These are phyloP conservation scores for Myriosclerotinia duriaeana DNA, from an alignment of 2,329 filamentous ascomycete genomes.

Conservation along the genomic window DNA sequence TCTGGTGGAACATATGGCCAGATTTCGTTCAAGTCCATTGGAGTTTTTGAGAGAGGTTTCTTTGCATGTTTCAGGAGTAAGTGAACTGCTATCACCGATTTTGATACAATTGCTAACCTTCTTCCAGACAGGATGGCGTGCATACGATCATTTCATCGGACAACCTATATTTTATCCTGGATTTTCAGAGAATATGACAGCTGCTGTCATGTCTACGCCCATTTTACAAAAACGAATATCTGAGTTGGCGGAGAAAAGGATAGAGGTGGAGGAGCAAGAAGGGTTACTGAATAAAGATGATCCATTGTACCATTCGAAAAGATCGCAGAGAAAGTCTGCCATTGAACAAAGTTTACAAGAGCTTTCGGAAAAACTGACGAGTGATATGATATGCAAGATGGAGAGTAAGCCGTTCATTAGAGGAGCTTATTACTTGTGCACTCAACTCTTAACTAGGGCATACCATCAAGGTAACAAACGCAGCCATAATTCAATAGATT, in stretches of 20 bases:
- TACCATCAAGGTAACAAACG: constrained; percentile 76
- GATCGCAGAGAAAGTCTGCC: constrained; percentile 56
- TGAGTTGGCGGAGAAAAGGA: constrained; percentile 71
- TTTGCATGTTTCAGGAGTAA: constrained; percentile 76
- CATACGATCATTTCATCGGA: constrained; percentile 86
- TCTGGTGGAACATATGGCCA: constrained; percentile 78
- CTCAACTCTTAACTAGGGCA: constrained; percentile 84
- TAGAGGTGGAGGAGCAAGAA: constrained; percentile 74
- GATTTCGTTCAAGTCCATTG: constrained; percentile 71
- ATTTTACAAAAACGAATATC: constrained; percentile 73
- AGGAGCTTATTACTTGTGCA: constrained; percentile 83
- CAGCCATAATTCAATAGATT: neutral
- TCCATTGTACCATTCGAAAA: constrained; percentile 53
- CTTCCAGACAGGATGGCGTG: constrained; percentile 75
- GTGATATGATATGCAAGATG: constrained; percentile 99
- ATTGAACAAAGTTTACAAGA: constrained; percentile 74
- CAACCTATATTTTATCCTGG: constrained; percentile 92
- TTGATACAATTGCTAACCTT: constrained; percentile 14
- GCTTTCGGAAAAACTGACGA: constrained; percentile 81
- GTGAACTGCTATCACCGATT: constrained; percentile 10
- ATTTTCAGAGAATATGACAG: constrained; percentile 88
- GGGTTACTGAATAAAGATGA: constrained; percentile 62
- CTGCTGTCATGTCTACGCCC: constrained; percentile 69
- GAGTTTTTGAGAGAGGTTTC: constrained; percentile 91
- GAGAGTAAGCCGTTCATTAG: constrained; percentile 92